These are phyloP conservation scores for Paramarasmius palmivorus DNA, from an alignment of 1,284 basidiomycete species.

Conservation along the genomic window DNA sequence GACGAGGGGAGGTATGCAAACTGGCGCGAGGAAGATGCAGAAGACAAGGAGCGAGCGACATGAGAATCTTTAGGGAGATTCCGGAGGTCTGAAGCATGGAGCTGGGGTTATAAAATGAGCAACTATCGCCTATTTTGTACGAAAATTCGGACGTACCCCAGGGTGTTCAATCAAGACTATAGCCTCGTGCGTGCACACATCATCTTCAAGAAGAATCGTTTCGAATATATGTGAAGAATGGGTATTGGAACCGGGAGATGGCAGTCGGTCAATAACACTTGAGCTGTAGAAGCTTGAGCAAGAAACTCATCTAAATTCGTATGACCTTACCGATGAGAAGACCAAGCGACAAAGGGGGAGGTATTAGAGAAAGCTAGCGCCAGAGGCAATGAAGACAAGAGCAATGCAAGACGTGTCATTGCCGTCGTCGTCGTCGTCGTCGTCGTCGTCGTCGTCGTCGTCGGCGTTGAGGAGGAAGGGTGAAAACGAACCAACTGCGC, in stretches of 20 bases:
- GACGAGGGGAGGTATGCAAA: constrained; percentile 58
- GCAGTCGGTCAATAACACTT: constrained; percentile 41
- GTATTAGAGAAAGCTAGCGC: constrained; percentile 60
- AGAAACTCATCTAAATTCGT: background rate
- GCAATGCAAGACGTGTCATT: constrained; percentile 13
- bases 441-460: constrained; percentile 6
- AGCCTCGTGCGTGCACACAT: constrained; percentile 63
- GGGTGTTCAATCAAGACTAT: constrained; percentile 67
- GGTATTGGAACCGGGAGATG: constrained; percentile 28
- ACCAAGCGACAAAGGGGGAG: constrained; percentile 68
- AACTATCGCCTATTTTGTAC: background rate
- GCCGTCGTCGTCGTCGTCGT: constrained; percentile 8
- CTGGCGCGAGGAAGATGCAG: constrained; percentile 56
- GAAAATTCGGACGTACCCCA: constrained; percentile 46
- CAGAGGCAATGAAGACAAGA: constrained; percentile 41
- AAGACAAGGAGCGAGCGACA: constrained; percentile 45
- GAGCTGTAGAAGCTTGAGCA: constrained; percentile 37
- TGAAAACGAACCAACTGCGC: background rate
- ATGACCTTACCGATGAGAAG: constrained; percentile 52
- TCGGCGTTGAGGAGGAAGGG: constrained; percentile 2
- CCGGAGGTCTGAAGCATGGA: constrained; percentile 71
- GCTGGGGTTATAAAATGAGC: constrained; percentile 33
- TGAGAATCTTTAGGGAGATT: constrained; percentile 51
- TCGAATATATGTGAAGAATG: constrained; percentile 40
- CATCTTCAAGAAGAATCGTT: constrained; percentile 43